These are phyloP conservation scores for Ceriops zippeliana DNA, from an alignment of 345 rosid species.

Conservation along the genomic window DNA sequence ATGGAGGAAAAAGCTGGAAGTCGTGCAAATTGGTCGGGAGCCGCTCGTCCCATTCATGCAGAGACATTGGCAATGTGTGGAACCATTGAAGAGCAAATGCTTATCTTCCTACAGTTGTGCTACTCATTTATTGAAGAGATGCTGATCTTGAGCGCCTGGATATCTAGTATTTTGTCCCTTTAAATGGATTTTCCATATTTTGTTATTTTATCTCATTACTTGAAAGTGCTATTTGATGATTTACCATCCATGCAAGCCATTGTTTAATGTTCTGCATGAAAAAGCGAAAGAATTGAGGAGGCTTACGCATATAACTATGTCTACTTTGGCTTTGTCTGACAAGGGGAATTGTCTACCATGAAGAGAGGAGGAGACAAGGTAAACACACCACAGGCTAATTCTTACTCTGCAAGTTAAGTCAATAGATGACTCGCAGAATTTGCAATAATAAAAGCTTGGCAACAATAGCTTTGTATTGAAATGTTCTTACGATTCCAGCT, in stretches of 20 bases:
- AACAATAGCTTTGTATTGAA: too few species aligned
- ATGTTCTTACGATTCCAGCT: too few species aligned
- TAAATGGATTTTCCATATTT: neutral
- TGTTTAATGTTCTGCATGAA: neutral
- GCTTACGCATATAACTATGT: too few species aligned
- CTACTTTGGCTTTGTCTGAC: neutral
- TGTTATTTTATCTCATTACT: neutral
- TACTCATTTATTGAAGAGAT: neutral
- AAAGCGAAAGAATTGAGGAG: neutral
- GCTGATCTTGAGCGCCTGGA: too few species aligned
- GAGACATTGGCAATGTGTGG: slow-evolving; percentile 87
- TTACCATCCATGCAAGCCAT: neutral
- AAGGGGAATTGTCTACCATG: too few species aligned
- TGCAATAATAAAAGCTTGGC: too few species aligned
- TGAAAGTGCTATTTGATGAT: neutral
- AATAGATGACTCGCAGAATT: too few species aligned
- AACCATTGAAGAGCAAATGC: slow-evolving; percentile 92
- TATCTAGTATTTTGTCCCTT: neutral
- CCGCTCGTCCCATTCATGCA: slow-evolving; percentile 71
- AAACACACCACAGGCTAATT: too few species aligned
- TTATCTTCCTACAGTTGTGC: slow-evolving; percentile 69
- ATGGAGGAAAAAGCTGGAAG: slow-evolving; percentile 94
- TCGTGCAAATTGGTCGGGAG: slow-evolving; percentile 92
- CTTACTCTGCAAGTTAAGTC: too few species aligned
- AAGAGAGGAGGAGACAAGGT: too few species aligned